phyloP scores from a whole-genome alignment of 352 stramenopile species.

The Phytophthora idaei region DNA sequence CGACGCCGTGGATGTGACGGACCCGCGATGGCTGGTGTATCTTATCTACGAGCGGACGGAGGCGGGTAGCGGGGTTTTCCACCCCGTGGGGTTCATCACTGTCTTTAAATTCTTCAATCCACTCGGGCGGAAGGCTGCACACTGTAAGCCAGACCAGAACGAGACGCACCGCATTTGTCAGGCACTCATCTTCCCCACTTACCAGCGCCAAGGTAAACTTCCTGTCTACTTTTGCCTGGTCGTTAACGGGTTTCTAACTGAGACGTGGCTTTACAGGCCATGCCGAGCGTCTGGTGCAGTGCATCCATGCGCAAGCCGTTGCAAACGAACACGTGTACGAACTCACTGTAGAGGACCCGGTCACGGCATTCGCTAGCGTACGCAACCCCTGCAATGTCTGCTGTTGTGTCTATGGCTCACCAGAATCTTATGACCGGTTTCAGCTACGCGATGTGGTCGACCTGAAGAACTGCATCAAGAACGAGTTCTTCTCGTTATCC shows the following conservation, averaged over 20 bases:
- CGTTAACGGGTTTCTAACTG: background rate
- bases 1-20: constrained; percentile 71
- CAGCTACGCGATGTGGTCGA: constrained; percentile 81
- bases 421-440: constrained; percentile 1
- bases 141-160: constrained; percentile 46
- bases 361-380: constrained; percentile 75
- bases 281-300: constrained; percentile 73
- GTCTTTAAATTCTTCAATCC: constrained; percentile 88
- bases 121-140: constrained; percentile 54
- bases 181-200: constrained; percentile 74
- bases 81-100: constrained; percentile 73
- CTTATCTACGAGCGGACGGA: constrained; percentile 65
- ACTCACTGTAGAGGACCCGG: constrained; percentile 85
- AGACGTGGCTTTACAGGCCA: constrained; percentile 48
- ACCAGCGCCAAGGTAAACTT: constrained; percentile 74
- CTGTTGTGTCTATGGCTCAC: constrained; percentile 4
- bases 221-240: background rate
- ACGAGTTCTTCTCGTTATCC: constrained; percentile 64
- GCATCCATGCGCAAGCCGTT: constrained; percentile 62
- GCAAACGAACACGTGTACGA: constrained; percentile 70
- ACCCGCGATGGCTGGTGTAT: constrained; percentile 82
- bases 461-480: constrained; percentile 60
- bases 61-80: constrained; percentile 21
- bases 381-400: constrained; percentile 12
- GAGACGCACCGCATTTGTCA: constrained; percentile 87